Conservation (phyloP, 169 alveolate species). For the Eimeria necatrix region DNA sequence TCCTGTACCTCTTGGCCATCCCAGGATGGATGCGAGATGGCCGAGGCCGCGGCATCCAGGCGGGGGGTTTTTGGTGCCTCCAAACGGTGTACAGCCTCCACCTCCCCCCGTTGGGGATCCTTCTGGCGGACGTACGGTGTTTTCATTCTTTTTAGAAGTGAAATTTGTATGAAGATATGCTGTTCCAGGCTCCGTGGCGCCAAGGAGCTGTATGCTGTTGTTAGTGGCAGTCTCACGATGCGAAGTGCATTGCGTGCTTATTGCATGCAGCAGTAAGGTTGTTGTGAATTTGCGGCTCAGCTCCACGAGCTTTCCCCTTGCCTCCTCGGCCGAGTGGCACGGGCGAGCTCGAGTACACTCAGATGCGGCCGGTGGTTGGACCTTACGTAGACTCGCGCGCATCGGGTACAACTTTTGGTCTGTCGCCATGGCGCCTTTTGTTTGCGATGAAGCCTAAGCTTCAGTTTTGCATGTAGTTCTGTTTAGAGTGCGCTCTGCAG, state of each 20-base stretch:
- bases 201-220: too few relatives aligned
- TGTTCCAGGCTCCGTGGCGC: neutral
- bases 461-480: neutral
- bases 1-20: conserved; percentile 39
- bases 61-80: conserved; percentile 53
- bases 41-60: conserved; percentile 63
- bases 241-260: neutral
- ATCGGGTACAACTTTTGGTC: conserved; percentile 16
- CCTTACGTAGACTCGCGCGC: conserved; percentile 55
- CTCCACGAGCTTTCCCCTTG: conserved; percentile 64
- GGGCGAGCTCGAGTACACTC: conserved; percentile 50
- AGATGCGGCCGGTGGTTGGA: conserved; percentile 46
- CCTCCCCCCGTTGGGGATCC: conserved; percentile 53
- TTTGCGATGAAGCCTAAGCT: neutral
- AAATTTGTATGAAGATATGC: neutral
- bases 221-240: neutral
- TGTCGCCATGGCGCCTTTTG: neutral
- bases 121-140: conserved; percentile 50
- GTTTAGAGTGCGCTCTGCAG: neutral
- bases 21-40: conserved; percentile 56
- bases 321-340: conserved; percentile 53
- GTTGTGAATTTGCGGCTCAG: conserved; percentile 67
- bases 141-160: neutral
- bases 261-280: neutral
- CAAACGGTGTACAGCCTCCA: conserved; percentile 67